These are phyloP conservation scores for Candida boleticola DNA, from an alignment of 805 yeast genomes.

Conservation along the genomic window DNA sequence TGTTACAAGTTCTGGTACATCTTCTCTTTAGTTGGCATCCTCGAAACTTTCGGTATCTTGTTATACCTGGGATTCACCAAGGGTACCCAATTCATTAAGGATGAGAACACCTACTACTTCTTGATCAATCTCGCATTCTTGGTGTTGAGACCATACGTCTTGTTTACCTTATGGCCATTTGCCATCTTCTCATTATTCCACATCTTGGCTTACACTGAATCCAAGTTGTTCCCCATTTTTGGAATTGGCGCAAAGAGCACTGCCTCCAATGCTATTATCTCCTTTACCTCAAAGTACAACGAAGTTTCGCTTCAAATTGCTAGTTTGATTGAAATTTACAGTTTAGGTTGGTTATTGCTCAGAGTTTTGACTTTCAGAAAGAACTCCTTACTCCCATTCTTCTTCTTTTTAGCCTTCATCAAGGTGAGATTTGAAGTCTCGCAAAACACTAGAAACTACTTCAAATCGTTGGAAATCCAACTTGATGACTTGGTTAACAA, in stretches of 20 bases:
- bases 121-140: constrained; percentile 29
- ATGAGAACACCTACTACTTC: constrained; percentile 41
- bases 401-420: constrained; percentile 60
- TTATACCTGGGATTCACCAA: constrained; percentile 49
- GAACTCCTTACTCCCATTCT: constrained; percentile 59
- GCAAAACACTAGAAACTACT: constrained; percentile 62
- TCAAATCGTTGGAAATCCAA: constrained; percentile 65
- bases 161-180: constrained; percentile 37
- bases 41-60: constrained; percentile 75
- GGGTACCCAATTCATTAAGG: constrained; percentile 26
- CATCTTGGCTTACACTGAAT: constrained; percentile 33
- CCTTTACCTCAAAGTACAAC: constrained; percentile 35
- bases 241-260: constrained; percentile 33
- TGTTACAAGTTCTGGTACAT: constrained; percentile 47
- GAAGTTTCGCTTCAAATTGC: constrained; percentile 39
- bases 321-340: constrained; percentile 39
- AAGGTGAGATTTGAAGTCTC: constrained; percentile 78
- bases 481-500: constrained; percentile 31
- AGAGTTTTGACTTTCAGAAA: constrained; percentile 59
- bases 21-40: constrained; percentile 58
- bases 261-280: constrained; percentile 38
- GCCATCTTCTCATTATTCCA: constrained; percentile 38
- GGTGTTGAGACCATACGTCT: constrained; percentile 28
- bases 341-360: constrained; percentile 42
- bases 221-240: constrained; percentile 61